These are phyloP conservation scores for Paramarasmius palmivorus DNA, from an alignment of 1,284 basidiomycete genomes.

Conservation along the genomic window DNA sequence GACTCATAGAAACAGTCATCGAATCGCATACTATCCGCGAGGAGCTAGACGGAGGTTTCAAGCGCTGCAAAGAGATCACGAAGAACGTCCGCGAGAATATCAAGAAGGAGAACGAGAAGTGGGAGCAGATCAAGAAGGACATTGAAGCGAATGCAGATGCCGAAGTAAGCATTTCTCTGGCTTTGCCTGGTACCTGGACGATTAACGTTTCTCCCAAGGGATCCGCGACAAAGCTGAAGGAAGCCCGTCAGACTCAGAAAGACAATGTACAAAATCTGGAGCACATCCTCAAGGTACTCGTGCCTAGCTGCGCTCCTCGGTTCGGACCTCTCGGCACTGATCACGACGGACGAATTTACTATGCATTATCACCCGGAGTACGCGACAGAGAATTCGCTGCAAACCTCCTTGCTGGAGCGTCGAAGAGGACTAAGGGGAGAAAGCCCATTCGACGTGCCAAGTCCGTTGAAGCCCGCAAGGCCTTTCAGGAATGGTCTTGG, in stretches of 20 bases:
- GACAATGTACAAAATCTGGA: constrained; percentile 38
- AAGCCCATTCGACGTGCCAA: constrained; percentile 34
- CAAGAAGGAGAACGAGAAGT: constrained; percentile 46
- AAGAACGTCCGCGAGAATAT: constrained; percentile 50
- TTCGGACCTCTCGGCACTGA: constrained; percentile 52
- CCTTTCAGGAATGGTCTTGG: constrained; percentile 66
- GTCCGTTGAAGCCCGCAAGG: constrained; percentile 45
- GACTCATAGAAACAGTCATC: constrained; percentile 53
- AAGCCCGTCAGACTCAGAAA: constrained; percentile 37
- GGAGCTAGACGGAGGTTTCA: constrained; percentile 55
- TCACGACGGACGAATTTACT: constrained; percentile 52
- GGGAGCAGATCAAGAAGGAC: constrained; percentile 38
- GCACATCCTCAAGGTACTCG: constrained; percentile 37
- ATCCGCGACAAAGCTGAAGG: constrained; percentile 24
- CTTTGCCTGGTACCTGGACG: constrained; percentile 21
- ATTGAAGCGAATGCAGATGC: constrained; percentile 20
- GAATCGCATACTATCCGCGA: constrained; percentile 49
- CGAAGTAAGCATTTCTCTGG: constrained; percentile 1
- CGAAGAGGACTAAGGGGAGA: constrained; percentile 23
- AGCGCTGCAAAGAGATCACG: constrained; percentile 52
- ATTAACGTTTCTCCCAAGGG: constrained; percentile 1
- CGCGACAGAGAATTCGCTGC: constrained; percentile 46
- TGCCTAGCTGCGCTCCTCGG: constrained; percentile 38
- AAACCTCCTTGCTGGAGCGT: constrained; percentile 31
- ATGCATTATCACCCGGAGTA: constrained; percentile 49